phyloP scores from a whole-genome alignment of 2,329 filamentous ascomycete species.

The Biscogniauxia marginata region DNA sequence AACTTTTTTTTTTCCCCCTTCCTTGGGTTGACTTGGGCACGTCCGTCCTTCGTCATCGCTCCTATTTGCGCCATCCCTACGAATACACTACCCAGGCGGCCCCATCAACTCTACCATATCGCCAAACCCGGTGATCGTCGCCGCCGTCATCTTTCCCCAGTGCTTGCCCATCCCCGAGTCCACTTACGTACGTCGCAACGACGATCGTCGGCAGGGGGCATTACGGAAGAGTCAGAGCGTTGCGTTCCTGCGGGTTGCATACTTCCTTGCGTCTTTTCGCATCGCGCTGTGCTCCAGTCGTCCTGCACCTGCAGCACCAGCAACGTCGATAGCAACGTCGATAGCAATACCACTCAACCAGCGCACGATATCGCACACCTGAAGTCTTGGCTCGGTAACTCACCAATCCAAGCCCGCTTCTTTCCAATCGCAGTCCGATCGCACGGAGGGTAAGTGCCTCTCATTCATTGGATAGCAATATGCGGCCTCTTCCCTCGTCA shows the following conservation, averaged over 20 bases:
- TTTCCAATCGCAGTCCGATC: slow-evolving; percentile 10
- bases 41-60: no score
- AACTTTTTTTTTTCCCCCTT: neutral
- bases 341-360: no score
- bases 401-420: slow-evolving; percentile 10
- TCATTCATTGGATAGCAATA: slow-evolving; percentile 17
- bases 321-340: neutral
- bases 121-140: neutral
- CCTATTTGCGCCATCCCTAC: neutral
- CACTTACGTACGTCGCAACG: slow-evolving; percentile 13
- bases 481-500: neutral
- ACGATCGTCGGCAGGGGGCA: slow-evolving; percentile 15
- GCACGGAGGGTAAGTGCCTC: slow-evolving; percentile 18
- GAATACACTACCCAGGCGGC: neutral
- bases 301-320: neutral
- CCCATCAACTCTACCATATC: neutral
- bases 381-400: neutral
- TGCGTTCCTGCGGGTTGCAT: neutral
- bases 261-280: slow-evolving; percentile 16
- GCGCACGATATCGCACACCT: neutral
- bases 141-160: neutral
- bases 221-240: neutral
- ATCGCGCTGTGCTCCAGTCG: slow-evolving; percentile 13
- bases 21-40: neutral
- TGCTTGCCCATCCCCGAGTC: slow-evolving; percentile 10